Evolutionary conservation across 1,139 yeast species (phyloP), one percentile per base, ranked within the genome.

Genomic region (Debaryomyces singareniensis): DNA sequence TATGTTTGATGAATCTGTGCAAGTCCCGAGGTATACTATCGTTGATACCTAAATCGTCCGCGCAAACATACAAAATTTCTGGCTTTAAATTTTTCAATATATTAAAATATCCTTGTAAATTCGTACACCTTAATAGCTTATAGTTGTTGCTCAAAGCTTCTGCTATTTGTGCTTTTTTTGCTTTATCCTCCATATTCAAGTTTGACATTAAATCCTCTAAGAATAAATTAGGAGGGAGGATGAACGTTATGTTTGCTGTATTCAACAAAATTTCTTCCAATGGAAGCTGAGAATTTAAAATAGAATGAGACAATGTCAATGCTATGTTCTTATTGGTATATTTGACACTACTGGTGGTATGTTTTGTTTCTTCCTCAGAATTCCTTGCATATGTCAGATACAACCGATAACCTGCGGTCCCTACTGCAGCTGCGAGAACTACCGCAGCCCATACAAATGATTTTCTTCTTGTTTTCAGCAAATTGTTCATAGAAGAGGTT

Each of bases 191-290:
- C 31, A 29, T 29, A 7, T 28, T 29, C 15, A 48, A 44, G 35
- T 43, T 49, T 33, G 44, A 39, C 20, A 41, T 52, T 30, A 66
- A 51, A 39, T 67, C 73, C 23, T 63, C 71, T 28, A 63, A 51
- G 4, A 63, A 57, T 29, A 67, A 52, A 36, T 66, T 61, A 6
- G 73, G 73, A 2, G 73, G 72, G 15, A 67, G 54, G 27, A 67
- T 67, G 40, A 66, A 67, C n/a, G 68, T 62, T 28, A 67, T 64
- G 35, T 65, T 64, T 21, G 61, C 68, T 3, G 60, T 44, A 25
- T 56, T 58, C 31, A 54, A 41, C 27, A 67, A 49, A 5, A 66
- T 61, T 9, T 66, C 70, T 35, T 56, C 48, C 31, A 67, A 51
- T 3, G 71, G 72, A 23, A 66, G 49, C 29, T 51, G 49, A 32